phyloP scores from a whole-genome alignment of 108 stramenopile genomes.

The Discostella pseudostelligera region DNA sequence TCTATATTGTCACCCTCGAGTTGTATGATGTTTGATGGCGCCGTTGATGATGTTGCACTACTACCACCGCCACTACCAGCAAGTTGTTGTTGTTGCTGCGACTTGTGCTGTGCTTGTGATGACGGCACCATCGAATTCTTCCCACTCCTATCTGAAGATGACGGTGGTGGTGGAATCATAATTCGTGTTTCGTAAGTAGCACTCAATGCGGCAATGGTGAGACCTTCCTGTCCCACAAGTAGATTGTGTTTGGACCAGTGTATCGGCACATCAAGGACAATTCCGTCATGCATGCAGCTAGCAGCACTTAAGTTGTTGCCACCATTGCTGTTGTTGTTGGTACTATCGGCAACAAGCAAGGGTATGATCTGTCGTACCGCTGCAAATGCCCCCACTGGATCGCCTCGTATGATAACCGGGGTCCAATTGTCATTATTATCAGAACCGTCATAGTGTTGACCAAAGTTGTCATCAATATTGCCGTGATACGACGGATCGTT shows the following conservation, averaged over 20 bases:
- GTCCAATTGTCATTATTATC: conserved; percentile 54
- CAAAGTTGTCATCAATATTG: conserved; percentile 20
- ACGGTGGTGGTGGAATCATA: conserved; percentile 57
- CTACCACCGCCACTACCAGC: conserved; percentile 3
- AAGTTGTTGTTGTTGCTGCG: conserved; percentile 19
- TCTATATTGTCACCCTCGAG: conserved; percentile 42
- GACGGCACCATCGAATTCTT: too few relatives aligned
- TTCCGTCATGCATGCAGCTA: not conserved
- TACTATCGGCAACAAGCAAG: conserved; percentile 28
- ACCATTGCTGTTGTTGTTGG: conserved; percentile 11
- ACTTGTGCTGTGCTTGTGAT: conserved; percentile 3
- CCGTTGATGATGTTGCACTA: not conserved
- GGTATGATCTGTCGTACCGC: conserved; percentile 40
- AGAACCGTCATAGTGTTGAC: conserved; percentile 28
- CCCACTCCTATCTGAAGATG: not conserved
- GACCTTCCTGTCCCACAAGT: conserved; percentile 64
- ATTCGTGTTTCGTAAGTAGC: conserved; percentile 64
- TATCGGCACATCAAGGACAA: conserved; percentile 58
- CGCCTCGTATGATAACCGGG: conserved; percentile 71
- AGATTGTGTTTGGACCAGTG: conserved; percentile 53
- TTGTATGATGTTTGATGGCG: conserved; percentile 38
- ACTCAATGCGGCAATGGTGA: conserved; percentile 49
- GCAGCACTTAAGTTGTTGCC: too few relatives aligned
- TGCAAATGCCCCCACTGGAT: conserved; percentile 52
- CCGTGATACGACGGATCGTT: not conserved